Conservation (phyloP, 371 early-diverging fungal species). For the Actinomucor elegans region DNA sequence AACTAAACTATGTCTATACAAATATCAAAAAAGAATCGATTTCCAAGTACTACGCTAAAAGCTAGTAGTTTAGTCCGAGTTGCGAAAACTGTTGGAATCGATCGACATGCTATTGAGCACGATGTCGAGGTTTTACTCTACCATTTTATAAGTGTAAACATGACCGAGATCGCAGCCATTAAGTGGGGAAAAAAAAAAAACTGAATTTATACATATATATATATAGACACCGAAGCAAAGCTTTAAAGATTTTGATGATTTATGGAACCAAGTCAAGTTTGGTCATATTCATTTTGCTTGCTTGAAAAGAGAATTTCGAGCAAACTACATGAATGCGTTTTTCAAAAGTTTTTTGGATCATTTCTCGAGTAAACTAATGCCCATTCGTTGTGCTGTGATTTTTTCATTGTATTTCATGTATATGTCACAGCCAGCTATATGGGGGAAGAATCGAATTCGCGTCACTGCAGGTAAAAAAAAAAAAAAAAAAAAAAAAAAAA, state of each 20-base stretch:
- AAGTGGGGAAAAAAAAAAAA: neutral
- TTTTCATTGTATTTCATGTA: conserved; percentile 24
- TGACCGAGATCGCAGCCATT: too few relatives aligned
- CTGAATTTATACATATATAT: neutral
- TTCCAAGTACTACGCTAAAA: conserved; percentile 5
- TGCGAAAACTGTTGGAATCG: conserved; percentile 9
- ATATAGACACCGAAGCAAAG: conserved; percentile 11
- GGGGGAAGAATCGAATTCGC: conserved; percentile 22
- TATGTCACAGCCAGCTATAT: conserved; percentile 19
- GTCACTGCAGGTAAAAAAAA: conserved; percentile 15
- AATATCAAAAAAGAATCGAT: neutral
- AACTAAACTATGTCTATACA: neutral
- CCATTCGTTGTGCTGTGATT: conserved; percentile 1
- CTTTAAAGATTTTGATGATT: conserved; percentile 13
- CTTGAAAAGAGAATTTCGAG: conserved; percentile 6
- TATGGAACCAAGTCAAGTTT: conserved; percentile 24
- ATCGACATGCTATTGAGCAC: conserved; percentile 14
- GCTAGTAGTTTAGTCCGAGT: conserved; percentile 13
- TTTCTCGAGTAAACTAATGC: neutral
- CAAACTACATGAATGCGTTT: conserved; percentile 13
- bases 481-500: neutral
- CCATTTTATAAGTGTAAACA: conserved; percentile 18
- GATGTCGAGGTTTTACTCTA: conserved; percentile 19
- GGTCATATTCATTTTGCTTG: conserved; percentile 24
- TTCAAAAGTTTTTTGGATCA: conserved; percentile 11